Evolutionary conservation across 2,329 filamentous ascomycete genomes (phyloP).

Genomic region (Aspergillus texensis): DNA sequence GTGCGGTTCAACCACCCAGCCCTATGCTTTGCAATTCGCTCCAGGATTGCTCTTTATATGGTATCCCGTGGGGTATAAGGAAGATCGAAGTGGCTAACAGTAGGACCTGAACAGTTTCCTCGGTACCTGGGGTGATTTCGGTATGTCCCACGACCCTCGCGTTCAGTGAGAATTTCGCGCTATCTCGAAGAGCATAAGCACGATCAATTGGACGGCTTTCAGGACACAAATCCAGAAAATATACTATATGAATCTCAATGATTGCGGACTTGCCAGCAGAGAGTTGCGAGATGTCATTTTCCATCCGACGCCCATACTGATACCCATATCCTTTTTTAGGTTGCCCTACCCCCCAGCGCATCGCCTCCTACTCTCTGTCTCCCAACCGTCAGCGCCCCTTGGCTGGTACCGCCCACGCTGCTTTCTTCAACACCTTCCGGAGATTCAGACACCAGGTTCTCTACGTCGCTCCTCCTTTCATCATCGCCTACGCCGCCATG

Average conservation of each 20-base stretch:
- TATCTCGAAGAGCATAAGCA: not conserved
- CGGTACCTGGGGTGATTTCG: slow-evolving; percentile 73
- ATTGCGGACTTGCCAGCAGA: not conserved
- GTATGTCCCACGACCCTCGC: slow-evolving; percentile 56
- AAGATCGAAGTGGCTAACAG: slow-evolving; percentile 26
- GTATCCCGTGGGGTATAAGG: not conserved
- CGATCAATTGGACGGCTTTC: slow-evolving; percentile 6
- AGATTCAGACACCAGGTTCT: slow-evolving; percentile 83
- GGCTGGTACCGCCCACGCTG: slow-evolving; percentile 74
- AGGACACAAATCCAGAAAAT: not conserved
- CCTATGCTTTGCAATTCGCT: not conserved
- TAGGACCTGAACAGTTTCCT: slow-evolving; percentile 60
- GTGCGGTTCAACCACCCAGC: slow-evolving; percentile 1
- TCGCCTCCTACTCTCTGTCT: slow-evolving; percentile 73
- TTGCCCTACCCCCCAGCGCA: slow-evolving; percentile 55
- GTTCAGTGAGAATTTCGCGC: not conserved
- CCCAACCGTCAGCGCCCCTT: slow-evolving; percentile 88
- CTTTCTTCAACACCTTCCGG: slow-evolving; percentile 94
- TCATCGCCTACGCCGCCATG: slow-evolving; percentile 80
- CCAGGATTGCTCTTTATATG: not conserved
- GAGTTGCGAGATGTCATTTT: not conserved
- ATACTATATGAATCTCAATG: not conserved
- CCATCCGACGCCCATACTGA: not conserved
- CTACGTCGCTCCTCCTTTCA: slow-evolving; percentile 80
- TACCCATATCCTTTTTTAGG: slow-evolving; percentile 21